Conservation (phyloP, 768 basidiomycete genomes). For the Steccherinum ochraceum region DNA sequence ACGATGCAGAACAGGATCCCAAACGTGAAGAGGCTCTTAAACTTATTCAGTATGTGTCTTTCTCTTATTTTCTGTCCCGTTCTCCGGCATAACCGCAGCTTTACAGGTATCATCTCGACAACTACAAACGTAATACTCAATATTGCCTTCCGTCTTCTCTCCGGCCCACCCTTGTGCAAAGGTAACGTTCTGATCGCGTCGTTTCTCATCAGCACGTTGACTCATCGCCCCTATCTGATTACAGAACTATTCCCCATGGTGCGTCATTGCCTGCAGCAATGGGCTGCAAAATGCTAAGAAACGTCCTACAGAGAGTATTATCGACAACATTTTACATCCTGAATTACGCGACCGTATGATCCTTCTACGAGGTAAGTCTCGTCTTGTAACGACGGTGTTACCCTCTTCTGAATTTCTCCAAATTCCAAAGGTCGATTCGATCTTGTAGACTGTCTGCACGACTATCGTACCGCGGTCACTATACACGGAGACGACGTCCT, state of each 20-base stretch:
- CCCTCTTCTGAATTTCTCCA: conserved; percentile 7
- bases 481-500: conserved; percentile 90
- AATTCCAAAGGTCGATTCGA: conserved; percentile 59
- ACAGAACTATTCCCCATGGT: conserved; percentile 82
- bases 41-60: conserved; percentile 57
- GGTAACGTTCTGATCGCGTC: conserved; percentile 34
- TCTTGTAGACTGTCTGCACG: conserved; percentile 72
- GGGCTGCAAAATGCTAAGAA: neutral
- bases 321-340: conserved; percentile 85
- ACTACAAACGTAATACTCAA: conserved; percentile 76
- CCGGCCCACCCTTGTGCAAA: conserved; percentile 83
- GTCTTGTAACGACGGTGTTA: neutral
- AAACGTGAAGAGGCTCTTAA: conserved; percentile 77
- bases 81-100: neutral
- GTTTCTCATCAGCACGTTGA: neutral
- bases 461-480: conserved; percentile 60
- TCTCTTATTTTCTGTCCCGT: neutral
- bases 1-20: conserved; percentile 62
- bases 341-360: conserved; percentile 91
- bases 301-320: conserved; percentile 63
- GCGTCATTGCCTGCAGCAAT: conserved; percentile 16
- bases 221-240: neutral
- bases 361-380: conserved; percentile 62
- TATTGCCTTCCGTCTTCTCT: conserved; percentile 88
- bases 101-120: conserved; percentile 82